Conservation (phyloP, 2,329 filamentous ascomycete genomes). For the Claviceps maximensis region DNA sequence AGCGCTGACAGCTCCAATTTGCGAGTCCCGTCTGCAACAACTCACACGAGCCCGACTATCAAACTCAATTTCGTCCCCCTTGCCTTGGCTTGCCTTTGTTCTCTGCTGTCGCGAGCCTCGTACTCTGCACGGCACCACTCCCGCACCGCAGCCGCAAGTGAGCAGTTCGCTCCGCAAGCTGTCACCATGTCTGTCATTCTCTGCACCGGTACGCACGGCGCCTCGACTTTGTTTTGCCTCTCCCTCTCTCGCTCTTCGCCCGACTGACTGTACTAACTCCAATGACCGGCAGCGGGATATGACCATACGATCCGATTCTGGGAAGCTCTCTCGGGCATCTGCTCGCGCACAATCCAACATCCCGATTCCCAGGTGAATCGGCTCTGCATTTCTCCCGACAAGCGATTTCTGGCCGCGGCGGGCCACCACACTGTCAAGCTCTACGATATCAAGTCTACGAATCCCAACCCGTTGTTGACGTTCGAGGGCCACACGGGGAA, state of each 20-base stretch:
- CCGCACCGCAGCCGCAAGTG: not conserved
- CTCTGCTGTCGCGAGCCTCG: not conserved
- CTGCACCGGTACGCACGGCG: constrained; percentile 38
- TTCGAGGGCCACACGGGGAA: constrained; percentile 96
- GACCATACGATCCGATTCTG: constrained; percentile 68
- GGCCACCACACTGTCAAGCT: constrained; percentile 80
- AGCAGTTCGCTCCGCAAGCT: not conserved
- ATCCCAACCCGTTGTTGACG: constrained; percentile 80
- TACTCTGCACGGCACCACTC: not conserved
- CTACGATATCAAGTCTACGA: constrained; percentile 97
- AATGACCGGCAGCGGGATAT: constrained; percentile 37
- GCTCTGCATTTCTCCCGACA: constrained; percentile 95
- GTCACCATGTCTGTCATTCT: constrained; percentile 46
- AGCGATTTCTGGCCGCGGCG: constrained; percentile 81
- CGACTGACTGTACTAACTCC: constrained; percentile 12
- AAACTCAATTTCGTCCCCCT: not conserved
- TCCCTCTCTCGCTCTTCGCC: not conserved
- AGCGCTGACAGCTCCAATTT: not conserved
- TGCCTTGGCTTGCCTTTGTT: too few species aligned
- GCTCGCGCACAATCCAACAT: constrained; percentile 94
- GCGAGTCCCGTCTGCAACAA: not conserved
- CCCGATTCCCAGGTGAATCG: constrained; percentile 97
- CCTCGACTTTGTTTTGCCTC: not conserved
- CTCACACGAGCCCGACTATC: not conserved
- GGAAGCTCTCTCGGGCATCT: constrained; percentile 96